phyloP scores from a whole-genome alignment of 805 yeast species.

The Wickerhamiella azyma region DNA sequence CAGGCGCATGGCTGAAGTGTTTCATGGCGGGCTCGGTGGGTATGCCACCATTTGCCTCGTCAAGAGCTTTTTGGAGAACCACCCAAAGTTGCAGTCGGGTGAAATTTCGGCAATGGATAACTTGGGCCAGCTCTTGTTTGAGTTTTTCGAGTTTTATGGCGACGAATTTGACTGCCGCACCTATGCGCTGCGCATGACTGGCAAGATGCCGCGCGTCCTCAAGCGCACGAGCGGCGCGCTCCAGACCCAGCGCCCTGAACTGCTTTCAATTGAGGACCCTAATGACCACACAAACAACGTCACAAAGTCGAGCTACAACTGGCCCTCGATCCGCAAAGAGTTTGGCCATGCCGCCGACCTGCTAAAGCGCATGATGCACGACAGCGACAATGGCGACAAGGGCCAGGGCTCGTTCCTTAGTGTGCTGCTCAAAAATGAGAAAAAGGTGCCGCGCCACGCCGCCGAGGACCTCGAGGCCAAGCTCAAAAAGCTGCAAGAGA shows the following conservation, averaged over 20 bases:
- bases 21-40: conserved; percentile 90
- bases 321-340: conserved; percentile 66
- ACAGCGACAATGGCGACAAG: neutral
- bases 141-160: conserved; percentile 87
- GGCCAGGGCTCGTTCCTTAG: conserved; percentile 14
- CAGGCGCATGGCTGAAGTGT: conserved; percentile 70
- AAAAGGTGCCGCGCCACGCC: conserved; percentile 1
- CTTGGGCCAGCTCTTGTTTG: conserved; percentile 73
- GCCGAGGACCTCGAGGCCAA: conserved; percentile 1
- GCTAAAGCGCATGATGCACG: conserved; percentile 12
- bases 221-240: conserved; percentile 43
- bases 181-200: conserved; percentile 54
- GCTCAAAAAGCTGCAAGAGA: neutral
- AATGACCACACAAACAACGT: conserved; percentile 73
- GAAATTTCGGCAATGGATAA: conserved; percentile 58
- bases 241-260: conserved; percentile 34
- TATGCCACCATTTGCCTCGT: conserved; percentile 82
- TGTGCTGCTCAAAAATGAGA: conserved; percentile 12
- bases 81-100: conserved; percentile 59
- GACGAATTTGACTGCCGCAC: conserved; percentile 73
- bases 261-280: conserved; percentile 78
- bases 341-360: conserved; percentile 29
- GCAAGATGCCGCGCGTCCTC: conserved; percentile 42
- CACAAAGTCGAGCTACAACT: conserved; percentile 70
- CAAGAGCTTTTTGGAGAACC: conserved; percentile 61